A percentile compares a stretch with the other conserved stretches of the same genome.
phyloP scores from a whole-genome alignment of 129 eudicot genomes.

The Helianthus tuberosus region DNA sequence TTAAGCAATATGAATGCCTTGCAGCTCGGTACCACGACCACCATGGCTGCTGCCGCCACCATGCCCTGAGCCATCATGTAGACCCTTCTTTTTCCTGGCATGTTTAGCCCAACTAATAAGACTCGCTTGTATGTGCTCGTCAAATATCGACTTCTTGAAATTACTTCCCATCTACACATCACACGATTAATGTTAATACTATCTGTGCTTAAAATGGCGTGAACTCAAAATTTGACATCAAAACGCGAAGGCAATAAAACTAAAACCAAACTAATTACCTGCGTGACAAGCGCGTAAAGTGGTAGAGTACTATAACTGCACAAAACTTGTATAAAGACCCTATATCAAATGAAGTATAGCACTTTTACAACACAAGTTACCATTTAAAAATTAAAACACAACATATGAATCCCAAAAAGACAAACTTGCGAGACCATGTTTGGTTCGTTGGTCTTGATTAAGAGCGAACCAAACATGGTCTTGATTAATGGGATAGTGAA shows the following conservation, averaged over 20 bases:
- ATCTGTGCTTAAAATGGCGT: neutral
- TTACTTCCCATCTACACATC: constrained; percentile 79
- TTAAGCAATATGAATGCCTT: constrained; percentile 26
- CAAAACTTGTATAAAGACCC: constrained; percentile 79
- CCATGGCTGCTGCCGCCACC: constrained; percentile 12
- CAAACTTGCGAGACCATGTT: neutral
- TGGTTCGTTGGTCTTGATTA: neutral
- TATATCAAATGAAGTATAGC: constrained; percentile 15
- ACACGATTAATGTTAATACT: neutral
- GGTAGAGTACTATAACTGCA: constrained; percentile 97
- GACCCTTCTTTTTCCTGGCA: constrained; percentile 55
- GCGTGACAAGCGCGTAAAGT: constrained; percentile 91
- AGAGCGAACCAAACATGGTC: neutral
- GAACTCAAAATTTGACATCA: neutral
- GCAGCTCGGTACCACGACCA: constrained; percentile 23
- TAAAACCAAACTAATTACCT: constrained; percentile 48
- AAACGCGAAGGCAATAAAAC: neutral
- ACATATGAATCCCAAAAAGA: neutral
- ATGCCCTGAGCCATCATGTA: constrained; percentile 41
- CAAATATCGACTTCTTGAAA: constrained; percentile 88
- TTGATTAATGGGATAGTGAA: neutral
- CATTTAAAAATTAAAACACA: neutral
- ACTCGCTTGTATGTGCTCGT: constrained; percentile 72
- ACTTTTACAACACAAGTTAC: neutral
- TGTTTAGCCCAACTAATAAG: constrained; percentile 84